Percentiles rank a stretch among this genome's conserved stretches.
Conservation (phyloP, 2,329 filamentous ascomycete species). For the Apiospora kogelbergensis region DNA sequence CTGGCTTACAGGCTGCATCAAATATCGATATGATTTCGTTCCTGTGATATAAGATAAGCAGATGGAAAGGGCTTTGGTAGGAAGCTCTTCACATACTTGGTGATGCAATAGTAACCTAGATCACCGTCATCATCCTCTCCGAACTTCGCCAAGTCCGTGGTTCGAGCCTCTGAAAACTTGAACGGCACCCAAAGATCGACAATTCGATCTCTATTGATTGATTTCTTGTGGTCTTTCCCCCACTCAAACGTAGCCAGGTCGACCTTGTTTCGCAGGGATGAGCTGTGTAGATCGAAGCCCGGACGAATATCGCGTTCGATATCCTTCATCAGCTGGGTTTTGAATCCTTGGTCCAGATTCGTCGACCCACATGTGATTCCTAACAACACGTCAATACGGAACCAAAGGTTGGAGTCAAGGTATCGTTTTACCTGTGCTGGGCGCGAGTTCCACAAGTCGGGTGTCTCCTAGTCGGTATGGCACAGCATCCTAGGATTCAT, state of each 20-base stretch:
- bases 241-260: background rate
- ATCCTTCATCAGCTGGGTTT: background rate
- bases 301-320: background rate
- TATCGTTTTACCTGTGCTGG: background rate
- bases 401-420: background rate
- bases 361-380: background rate
- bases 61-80: background rate
- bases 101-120: background rate
- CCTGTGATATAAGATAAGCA: background rate
- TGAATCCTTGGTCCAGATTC: background rate
- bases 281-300: background rate
- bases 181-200: background rate
- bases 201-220: background rate
- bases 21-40: background rate
- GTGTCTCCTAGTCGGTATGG: background rate
- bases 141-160: background rate
- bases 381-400: background rate
- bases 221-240: background rate
- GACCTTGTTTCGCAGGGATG: background rate
- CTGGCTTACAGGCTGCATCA: background rate
- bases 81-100: background rate
- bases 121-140: background rate
- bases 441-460: background rate
- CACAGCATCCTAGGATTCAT: background rate
- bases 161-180: background rate